Conservation (phyloP, 179 eudicot species). For the Vitellaria paradoxa region DNA sequence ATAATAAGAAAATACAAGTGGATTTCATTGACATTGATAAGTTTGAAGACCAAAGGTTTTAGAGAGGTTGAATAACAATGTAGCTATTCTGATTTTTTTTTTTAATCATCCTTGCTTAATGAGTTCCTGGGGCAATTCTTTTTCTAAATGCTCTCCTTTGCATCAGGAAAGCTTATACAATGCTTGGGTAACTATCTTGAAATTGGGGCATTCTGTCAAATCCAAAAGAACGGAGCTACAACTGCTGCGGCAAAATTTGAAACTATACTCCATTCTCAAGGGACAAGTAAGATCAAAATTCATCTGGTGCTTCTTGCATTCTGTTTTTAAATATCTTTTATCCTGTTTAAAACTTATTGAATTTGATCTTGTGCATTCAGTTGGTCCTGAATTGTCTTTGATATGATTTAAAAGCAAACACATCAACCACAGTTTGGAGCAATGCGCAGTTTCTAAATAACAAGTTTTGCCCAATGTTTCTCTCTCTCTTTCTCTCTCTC, state of each 20-base stretch:
- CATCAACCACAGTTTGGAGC: too few relatives aligned
- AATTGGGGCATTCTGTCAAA: conserved; percentile 65
- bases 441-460: too few relatives aligned
- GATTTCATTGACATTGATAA: neutral
- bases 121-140: conserved; percentile 3
- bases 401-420: too few relatives aligned
- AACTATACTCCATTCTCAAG: conserved; percentile 64
- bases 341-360: too few relatives aligned
- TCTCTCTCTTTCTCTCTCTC: too few relatives aligned
- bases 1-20: neutral
- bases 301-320: neutral
- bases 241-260: conserved; percentile 62
- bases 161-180: conserved; percentile 80
- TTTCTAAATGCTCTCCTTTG: conserved; percentile 15
- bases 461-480: too few relatives aligned
- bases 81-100: conserved; percentile 1
- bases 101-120: neutral
- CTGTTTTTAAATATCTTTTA: too few relatives aligned
- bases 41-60: neutral
- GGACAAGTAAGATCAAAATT: conserved; percentile 60
- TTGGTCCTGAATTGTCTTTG: too few relatives aligned
- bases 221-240: conserved; percentile 71
- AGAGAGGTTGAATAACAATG: neutral
- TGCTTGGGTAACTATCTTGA: conserved; percentile 65
- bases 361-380: too few relatives aligned